Evolutionary conservation across 306 rosid genomes (phyloP), one percentile per base, ranked within the genome.

Genomic region (Crotalaria pallida): DNA sequence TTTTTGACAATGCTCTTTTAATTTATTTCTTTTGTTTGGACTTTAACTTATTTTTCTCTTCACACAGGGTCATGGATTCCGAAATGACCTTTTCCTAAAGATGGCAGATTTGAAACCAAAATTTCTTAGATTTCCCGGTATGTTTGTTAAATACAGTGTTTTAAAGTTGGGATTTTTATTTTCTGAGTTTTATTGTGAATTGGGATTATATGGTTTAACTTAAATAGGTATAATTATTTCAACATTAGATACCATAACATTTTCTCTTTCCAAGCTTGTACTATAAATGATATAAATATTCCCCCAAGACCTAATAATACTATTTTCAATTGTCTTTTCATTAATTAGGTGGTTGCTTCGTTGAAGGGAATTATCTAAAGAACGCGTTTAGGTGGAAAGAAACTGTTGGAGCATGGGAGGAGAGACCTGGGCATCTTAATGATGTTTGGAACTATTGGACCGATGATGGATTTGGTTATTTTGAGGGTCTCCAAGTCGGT

Each of bases 361-460:
- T n/a, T n/a, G n/a, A n/a, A n/a, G n/a, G n/a, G n/a, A n/a, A n/a
- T n/a, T n/a, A n/a, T n/a, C n/a, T n/a, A n/a, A n/a, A n/a, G n/a
- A n/a, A n/a, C n/a, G n/a, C n/a, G n/a, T n/a, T n/a, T n/a, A n/a
- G n/a, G n/a, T n/a, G n/a, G n/a, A n/a, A n/a, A n/a, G n/a, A n/a
- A n/a, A n/a, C n/a, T n/a, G n/a, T n/a, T n/a, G n/a, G n/a, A n/a
- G n/a, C n/a, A n/a, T n/a, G n/a, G n/a, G n/a, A n/a, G n/a, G n/a
- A n/a, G n/a, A n/a, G n/a, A n/a, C n/a, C n/a, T n/a, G n/a, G n/a
- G n/a, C n/a, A n/a, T n/a, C n/a, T 86, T n/a, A 86, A 88, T 51
- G 96, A 89, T 79, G 86, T 86, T 65, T 89, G 96, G 92, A 73
- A 53, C 67, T 88, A 86, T 75, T 88, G 92, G 96, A 88, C 89